Base-by-base conservation (phyloP, 108 stramenopile genomes). In the Stephanodiscus triporus region DNA sequence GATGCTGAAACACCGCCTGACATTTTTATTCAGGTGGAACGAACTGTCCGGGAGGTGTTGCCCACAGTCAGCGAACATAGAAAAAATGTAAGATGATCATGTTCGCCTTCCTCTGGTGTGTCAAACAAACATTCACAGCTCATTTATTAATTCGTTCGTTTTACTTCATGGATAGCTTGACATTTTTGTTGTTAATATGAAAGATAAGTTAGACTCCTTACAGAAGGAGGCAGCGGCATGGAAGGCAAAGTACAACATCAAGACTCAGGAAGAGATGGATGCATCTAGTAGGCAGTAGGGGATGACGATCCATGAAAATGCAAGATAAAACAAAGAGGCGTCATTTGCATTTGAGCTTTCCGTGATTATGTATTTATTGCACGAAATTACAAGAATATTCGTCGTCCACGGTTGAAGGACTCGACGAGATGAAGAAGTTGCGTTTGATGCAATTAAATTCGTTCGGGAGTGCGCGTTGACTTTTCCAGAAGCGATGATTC, bases 1-100 rank as follows among this genome's bases (percentile, higher is more conserved):
- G n/a, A n/a, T n/a, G 26, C 4, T 61, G 3, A 11, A 1, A 19
- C n/a, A 65, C 20, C 24, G 1, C 29, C 2, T 29, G n/a, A 56
- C 66, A 11, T 42, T 6, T 17, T 55, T 26, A 5, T 45, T 66
- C 40, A 79, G 78, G 78, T 98, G 62, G 96, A 98, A 73, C 92
- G 96, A 37, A 96, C 95, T 16, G 97, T 98, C 6, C 71, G 86
- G 66, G 97, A 98, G 73, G 96, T 97, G 16, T 78, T 98, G 30
- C 97, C 97, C 36, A 90, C 92, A 14, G 94, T 98, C n/a, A 83
- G 70, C 50, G 76, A 77, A 24, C 94, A 96, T 71, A 78, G 80
- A 66, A 84, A 77, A 53, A 94, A 94, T 81, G 91, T 90, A 75
- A 84, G 91, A 60, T 42, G 62, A 13, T 50, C 51, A n/a, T 36